Conservation (phyloP, 345 rosid genomes). For the Bretschneidera sinensis region DNA sequence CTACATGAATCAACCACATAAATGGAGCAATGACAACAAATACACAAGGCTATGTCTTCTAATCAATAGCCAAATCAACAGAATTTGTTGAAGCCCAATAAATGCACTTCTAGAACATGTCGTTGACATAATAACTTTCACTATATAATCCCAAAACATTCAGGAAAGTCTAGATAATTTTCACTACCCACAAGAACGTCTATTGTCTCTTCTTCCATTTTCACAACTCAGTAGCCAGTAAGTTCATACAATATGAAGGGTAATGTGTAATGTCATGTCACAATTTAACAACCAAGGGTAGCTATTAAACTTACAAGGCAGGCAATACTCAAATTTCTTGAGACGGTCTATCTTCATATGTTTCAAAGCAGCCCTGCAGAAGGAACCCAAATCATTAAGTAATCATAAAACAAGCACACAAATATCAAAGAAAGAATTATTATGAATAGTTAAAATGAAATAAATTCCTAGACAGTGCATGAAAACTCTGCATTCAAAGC, state of each 20-base stretch:
- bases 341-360: slow-evolving; percentile 81
- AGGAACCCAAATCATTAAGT: slow-evolving; percentile 16
- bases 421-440: neutral
- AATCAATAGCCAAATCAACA: neutral
- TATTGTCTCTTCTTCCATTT: neutral
- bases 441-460: no score
- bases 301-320: slow-evolving; percentile 80
- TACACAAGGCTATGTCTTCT: neutral
- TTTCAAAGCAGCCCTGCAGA: slow-evolving; percentile 82
- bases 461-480: no score
- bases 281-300: slow-evolving; percentile 3
- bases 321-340: slow-evolving; percentile 88
- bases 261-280: neutral
- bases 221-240: neutral
- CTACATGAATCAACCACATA: neutral
- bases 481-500: slow-evolving; percentile 2
- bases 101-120: neutral
- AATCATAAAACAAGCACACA: neutral
- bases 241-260: neutral
- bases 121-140: no score
- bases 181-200: no score
- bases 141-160: neutral
- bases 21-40: neutral
- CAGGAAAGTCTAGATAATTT: no score
- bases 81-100: neutral